phyloP scores from a whole-genome alignment of 177 flowering plant genomes.

The Vitis hybrid region DNA sequence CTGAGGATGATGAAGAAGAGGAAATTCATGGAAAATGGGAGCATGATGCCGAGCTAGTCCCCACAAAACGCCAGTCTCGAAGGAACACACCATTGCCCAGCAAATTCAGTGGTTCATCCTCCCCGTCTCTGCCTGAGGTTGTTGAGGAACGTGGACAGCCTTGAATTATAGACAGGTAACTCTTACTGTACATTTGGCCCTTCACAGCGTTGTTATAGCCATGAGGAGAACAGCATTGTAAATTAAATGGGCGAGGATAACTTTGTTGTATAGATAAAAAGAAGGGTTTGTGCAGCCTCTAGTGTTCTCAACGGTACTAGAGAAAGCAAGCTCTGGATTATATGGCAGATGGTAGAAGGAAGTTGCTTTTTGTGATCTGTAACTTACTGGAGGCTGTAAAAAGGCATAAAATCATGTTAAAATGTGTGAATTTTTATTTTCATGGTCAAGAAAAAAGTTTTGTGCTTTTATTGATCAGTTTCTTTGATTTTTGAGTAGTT shows the following conservation, averaged over 20 bases:
- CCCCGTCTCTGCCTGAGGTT: conserved; percentile 53
- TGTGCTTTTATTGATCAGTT: neutral
- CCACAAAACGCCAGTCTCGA: conserved; percentile 85
- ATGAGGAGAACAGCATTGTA: neutral
- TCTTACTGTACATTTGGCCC: conserved; percentile 6
- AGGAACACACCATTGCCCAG: conserved; percentile 82
- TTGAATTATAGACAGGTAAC: neutral
- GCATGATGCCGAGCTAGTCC: conserved; percentile 41
- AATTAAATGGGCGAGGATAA: neutral
- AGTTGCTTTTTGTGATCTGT: neutral
- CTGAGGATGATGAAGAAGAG: conserved; percentile 35
- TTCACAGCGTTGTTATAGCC: neutral
- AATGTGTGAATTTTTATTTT: neutral
- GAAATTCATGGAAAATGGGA: conserved; percentile 24
- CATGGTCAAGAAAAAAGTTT: neutral
- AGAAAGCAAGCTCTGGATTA: neutral
- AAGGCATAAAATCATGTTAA: neutral
- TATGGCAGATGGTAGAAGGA: neutral
- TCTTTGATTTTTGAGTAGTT: neutral
- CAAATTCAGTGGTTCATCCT: conserved; percentile 59
- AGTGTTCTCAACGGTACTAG: neutral
- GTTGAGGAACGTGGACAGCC: conserved; percentile 9
- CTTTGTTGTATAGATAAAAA: neutral
- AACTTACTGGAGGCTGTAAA: neutral
- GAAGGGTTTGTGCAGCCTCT: neutral